Base-by-base conservation (phyloP, 495 filamentous ascomycete genomes). In the Astrothelium macrocarpum region DNA sequence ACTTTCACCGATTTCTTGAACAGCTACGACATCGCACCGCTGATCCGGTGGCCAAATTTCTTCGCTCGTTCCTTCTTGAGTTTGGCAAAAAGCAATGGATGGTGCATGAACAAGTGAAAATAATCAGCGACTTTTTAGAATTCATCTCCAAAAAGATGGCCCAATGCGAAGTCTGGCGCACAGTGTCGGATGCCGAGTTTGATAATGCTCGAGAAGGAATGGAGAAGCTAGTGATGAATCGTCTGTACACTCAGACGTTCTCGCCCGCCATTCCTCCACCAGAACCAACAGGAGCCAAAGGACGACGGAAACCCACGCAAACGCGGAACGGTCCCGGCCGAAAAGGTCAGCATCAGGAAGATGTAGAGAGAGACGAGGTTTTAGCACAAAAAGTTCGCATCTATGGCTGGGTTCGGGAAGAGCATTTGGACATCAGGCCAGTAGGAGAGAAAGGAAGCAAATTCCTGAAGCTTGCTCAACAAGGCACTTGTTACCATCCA, bases 151-250 rank as follows among this genome's bases (percentile, higher is more conserved):
- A 94, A 74, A 97, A 96, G 76, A 99, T 99, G 94, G 90, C 87
- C n/a, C 84, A 89, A 67, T 99, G 94, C 70, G 94, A 99, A 63
- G 89, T 99, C 7, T 99, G 94, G 94, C 86, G 90, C 58, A 88
- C 91, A 45, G 91, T 97, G 0, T 95, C 92, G 0, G 95, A 97
- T 72, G 90, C 89, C 9, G 94, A 99, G 71, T 97, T 99, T 73
- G 94, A 97, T 74, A 97, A 99, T 77, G 95, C 95, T 16, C 84
- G 90, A 67, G 94, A 99, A 77, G 94, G 94, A 32, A 99, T 99
- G 95, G 94, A 99, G 80, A 99, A 99, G 72, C 84, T 99, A 28
- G 94, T 99, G 20, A 99, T 99, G 94, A 99, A 99, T 73, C 82
- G 95, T 61, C 78, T 99, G 4, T 97, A 99, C 72, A 85, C 87